Base-by-base conservation (phyloP, 2,329 filamentous ascomycete species). In the Trichophyton simii region DNA sequence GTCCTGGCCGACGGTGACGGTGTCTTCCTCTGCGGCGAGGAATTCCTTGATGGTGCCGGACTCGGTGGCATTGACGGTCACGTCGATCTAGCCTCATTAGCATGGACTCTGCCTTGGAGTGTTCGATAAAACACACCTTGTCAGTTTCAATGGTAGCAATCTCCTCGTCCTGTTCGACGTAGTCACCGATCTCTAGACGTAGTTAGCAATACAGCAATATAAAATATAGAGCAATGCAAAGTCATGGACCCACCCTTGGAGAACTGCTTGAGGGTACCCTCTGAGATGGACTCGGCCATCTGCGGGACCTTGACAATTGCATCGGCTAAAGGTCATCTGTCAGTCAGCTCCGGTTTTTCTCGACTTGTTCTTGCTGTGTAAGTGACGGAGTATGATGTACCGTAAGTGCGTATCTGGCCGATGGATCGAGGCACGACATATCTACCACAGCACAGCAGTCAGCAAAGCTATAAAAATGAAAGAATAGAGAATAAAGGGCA, bases 71-170 rank as follows among this genome's bases (percentile, higher is more conserved):
- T 96, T 97, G 71, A 99, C 91, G 28, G 92, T 87, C 54, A 99
- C 90, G 75, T 99, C 94, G 72, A 97, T 97, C 91, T 94, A 31
- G 66, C 36, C 63, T 8, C 48, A 20, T 59, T 46, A 48, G 57
- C 38, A 62, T 42, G 18, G 9, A 48, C 46, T n/a, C 15, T 22
- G 22, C 22, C 22, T 22, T 22, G 22, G 18, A 18, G 18, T 18
- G 1, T 18, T 1, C 18, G 18, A 18, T 18, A 18, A 18, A 18
- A 18, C 11, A 57, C 78, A 90, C 89, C 86, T 99, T 99, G 82
- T 99, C 94, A 13, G 94, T 99, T 78, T 99, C 94, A 71, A 99
- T 99, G 58, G 92, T 96, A 36, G 94, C 94, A 74, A 99, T 92
- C 75, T 99, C 94, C 78, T 97, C 94, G 72, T 99, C 94, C 70